These are phyloP conservation scores for Theileria orientalis DNA, from an alignment of 169 alveolate genomes.

Conservation along the genomic window DNA sequence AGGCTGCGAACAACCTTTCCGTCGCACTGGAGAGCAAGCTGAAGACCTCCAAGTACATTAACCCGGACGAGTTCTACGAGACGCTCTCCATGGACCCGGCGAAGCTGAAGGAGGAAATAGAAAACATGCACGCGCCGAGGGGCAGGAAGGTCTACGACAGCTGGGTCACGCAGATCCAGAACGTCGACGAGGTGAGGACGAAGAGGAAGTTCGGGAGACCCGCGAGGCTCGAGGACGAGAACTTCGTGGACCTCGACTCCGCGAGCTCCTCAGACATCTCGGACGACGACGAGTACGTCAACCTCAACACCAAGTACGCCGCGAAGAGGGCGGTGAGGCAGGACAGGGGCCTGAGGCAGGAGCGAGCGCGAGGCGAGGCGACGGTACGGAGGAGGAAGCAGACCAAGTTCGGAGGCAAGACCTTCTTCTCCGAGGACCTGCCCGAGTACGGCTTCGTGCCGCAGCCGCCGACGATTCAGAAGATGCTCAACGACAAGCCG, in stretches of 20 bases:
- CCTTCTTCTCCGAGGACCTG: slow-evolving; percentile 7
- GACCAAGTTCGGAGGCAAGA: slow-evolving; percentile 1
- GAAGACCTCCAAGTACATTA: slow-evolving; percentile 51
- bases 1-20: slow-evolving; percentile 75
- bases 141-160: slow-evolving; percentile 3
- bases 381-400: not conserved
- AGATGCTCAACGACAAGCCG: slow-evolving; percentile 76
- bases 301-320: slow-evolving; percentile 28
- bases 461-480: slow-evolving; percentile 80
- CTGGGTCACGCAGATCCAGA: slow-evolving; percentile 18
- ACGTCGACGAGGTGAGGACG: not conserved
- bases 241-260: slow-evolving; percentile 6
- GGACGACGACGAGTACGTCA: slow-evolving; percentile 59
- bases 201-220: not conserved
- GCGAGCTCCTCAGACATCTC: slow-evolving; percentile 45
- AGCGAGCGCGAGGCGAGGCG: not conserved
- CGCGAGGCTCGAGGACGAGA: slow-evolving; percentile 1
- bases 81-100: slow-evolving; percentile 63
- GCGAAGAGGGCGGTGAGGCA: not conserved
- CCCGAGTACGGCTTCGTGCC: slow-evolving; percentile 79
- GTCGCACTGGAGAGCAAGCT: slow-evolving; percentile 72
- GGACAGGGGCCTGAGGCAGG: slow-evolving; percentile 13
- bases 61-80: slow-evolving; percentile 64
- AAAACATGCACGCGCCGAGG: slow-evolving; percentile 11
- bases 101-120: slow-evolving; percentile 40